Evolutionary conservation across 306 rosid genomes (phyloP).

Genomic region (Cucurbita moschata): DNA sequence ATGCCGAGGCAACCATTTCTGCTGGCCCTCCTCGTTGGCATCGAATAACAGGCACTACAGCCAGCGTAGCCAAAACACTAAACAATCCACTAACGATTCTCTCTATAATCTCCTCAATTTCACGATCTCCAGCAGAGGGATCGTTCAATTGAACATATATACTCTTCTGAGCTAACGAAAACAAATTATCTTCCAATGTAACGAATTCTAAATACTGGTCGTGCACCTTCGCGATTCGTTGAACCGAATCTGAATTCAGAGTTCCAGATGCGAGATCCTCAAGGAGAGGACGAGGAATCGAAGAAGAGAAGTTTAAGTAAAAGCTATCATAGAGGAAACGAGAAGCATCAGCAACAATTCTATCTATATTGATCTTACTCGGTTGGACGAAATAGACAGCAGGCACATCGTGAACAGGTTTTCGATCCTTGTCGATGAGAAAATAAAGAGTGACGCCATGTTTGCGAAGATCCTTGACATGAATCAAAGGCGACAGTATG

Average conservation of each 20-base stretch:
- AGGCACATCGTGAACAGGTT: conserved; percentile 82
- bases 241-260: conserved; percentile 52
- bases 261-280: conserved; percentile 85
- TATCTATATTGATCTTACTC: conserved; percentile 38
- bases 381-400: conserved; percentile 90
- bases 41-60: conserved; percentile 71
- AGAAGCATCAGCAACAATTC: conserved; percentile 67
- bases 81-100: conserved; percentile 63
- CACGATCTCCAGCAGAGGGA: conserved; percentile 86
- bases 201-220: conserved; percentile 94
- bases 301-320: conserved; percentile 69
- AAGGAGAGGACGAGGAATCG: conserved; percentile 78
- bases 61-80: conserved; percentile 75
- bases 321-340: conserved; percentile 53
- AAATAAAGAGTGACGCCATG: conserved; percentile 89
- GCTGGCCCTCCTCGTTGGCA: conserved; percentile 89
- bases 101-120: conserved; percentile 80
- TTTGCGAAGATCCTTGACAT: conserved; percentile 83
- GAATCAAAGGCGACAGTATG: conserved; percentile 76
- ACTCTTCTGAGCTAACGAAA: conserved; percentile 65
- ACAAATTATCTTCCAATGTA: conserved; percentile 68
- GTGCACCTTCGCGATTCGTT: conserved; percentile 66
- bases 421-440: conserved; percentile 80
- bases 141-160: conserved; percentile 70
- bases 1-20: conserved; percentile 82